Evolutionary conservation across 208 protist genomes (phyloP).

Genomic region (Angomonas desouzai): DNA sequence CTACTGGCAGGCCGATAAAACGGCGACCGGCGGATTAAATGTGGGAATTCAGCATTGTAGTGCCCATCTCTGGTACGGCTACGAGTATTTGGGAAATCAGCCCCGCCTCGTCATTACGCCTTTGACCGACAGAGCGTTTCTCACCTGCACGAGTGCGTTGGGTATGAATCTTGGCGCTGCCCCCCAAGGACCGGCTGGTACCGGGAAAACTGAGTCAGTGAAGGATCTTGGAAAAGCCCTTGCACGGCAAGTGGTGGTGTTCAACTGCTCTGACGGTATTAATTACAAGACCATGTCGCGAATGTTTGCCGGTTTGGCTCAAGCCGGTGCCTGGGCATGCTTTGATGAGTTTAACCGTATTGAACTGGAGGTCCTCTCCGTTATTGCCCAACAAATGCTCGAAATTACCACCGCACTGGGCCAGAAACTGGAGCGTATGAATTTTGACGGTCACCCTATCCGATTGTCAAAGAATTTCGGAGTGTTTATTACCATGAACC

Average conservation of each 20-base stretch:
- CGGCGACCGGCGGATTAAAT: constrained; percentile 51
- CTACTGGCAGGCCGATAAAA: constrained; percentile 86
- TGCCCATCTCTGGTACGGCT: constrained; percentile 91
- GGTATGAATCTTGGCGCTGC: constrained; percentile 93
- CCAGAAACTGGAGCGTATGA: constrained; percentile 76
- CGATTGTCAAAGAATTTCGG: constrained; percentile 91
- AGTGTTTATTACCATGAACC: constrained; percentile 98
- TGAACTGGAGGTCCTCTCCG: constrained; percentile 95
- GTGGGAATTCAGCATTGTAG: constrained; percentile 88
- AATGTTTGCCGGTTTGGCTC: constrained; percentile 95
- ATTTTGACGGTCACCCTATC: constrained; percentile 93
- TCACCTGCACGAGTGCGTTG: constrained; percentile 93
- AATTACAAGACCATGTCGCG: constrained; percentile 96
- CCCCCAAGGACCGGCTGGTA: constrained; percentile 95
- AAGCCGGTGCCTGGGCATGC: constrained; percentile 94
- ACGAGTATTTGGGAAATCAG: constrained; percentile 96
- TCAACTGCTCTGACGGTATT: constrained; percentile 97
- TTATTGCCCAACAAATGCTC: constrained; percentile 95
- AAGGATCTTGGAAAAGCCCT: constrained; percentile 94
- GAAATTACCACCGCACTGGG: constrained; percentile 91
- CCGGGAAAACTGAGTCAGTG: constrained; percentile 96
- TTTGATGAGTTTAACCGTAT: constrained; percentile 99
- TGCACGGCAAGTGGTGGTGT: constrained; percentile 92
- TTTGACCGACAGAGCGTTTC: constrained; percentile 94
- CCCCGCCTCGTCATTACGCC: constrained; percentile 96